Evolutionary conservation across 2,329 filamentous ascomycete genomes (phyloP).

Genomic region (Aureobasidium lini): DNA sequence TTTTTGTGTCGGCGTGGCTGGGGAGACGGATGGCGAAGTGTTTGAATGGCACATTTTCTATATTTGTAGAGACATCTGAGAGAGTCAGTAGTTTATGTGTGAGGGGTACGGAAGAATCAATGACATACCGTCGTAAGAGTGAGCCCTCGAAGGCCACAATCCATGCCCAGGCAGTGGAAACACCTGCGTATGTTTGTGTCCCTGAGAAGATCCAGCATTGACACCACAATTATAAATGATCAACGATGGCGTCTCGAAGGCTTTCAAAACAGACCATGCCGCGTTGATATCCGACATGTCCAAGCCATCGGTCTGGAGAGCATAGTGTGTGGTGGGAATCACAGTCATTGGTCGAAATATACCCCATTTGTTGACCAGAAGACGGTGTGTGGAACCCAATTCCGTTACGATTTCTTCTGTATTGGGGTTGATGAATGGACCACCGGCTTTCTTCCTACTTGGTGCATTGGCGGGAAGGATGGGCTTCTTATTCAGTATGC

Average conservation of each 20-base stretch:
- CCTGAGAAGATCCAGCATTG: constrained; percentile 35
- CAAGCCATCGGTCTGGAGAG: constrained; percentile 32
- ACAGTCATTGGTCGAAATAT: constrained; percentile 32
- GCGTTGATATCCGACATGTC: constrained; percentile 30
- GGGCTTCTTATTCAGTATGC: constrained; percentile 14
- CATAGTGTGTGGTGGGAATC: constrained; percentile 33
- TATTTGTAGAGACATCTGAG: neutral
- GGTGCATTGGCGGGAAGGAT: constrained; percentile 11
- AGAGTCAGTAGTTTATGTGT: neutral
- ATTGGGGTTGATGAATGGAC: constrained; percentile 14
- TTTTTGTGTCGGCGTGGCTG: neutral
- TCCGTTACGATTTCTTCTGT: constrained; percentile 22
- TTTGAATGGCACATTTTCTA: constrained; percentile 13
- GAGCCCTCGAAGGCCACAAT: constrained; percentile 19
- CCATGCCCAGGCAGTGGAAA: constrained; percentile 27
- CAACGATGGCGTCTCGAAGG: constrained; percentile 26
- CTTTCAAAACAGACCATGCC: constrained; percentile 30
- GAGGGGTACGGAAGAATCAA: neutral
- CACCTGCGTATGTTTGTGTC: constrained; percentile 41
- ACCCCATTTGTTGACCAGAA: constrained; percentile 33
- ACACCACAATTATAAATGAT: constrained; percentile 41
- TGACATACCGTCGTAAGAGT: constrained; percentile 3
- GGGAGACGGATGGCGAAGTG: constrained; percentile 12
- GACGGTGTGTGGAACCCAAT: constrained; percentile 25
- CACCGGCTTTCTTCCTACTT: constrained; percentile 7